Percentiles rank a stretch among this genome's conserved stretches.
phyloP scores from a whole-genome alignment of 176 grass and related monocot genomes.

The Raddia guianensis region DNA sequence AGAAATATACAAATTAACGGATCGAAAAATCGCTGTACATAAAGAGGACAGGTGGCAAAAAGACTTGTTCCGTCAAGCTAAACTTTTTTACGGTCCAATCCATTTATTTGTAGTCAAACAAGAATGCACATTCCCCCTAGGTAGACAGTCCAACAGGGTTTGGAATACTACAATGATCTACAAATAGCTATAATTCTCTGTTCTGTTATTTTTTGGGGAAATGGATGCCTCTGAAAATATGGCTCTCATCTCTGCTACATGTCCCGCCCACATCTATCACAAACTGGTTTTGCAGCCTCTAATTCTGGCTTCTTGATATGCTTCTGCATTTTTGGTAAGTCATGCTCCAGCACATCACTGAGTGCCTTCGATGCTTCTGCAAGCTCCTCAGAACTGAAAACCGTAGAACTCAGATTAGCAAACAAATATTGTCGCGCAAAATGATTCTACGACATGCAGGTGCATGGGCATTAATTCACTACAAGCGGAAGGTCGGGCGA shows the following conservation, averaged over 20 bases:
- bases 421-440: not conserved
- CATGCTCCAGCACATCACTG: conserved; percentile 72
- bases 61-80: not conserved
- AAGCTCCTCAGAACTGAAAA: conserved; percentile 75
- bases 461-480: not conserved
- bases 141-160: not conserved
- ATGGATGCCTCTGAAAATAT: not conserved
- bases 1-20: no score
- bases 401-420: conserved; percentile 16
- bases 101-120: conserved; percentile 15
- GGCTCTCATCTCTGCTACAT: conserved; percentile 2
- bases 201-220: not conserved
- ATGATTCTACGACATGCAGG: not conserved
- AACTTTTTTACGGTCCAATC: not conserved
- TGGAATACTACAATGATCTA: not conserved
- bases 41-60: no score
- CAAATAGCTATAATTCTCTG: not conserved
- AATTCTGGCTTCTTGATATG: conserved; percentile 65
- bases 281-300: conserved; percentile 45
- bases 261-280: conserved; percentile 70
- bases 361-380: conserved; percentile 79
- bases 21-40: no score
- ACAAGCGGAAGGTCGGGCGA: no score
- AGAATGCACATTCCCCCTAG: not conserved
- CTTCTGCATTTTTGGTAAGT: conserved; percentile 74